These are phyloP conservation scores for Syncephalastrum contaminatum DNA, from an alignment of 371 early-diverging fungal genomes.

Conservation along the genomic window DNA sequence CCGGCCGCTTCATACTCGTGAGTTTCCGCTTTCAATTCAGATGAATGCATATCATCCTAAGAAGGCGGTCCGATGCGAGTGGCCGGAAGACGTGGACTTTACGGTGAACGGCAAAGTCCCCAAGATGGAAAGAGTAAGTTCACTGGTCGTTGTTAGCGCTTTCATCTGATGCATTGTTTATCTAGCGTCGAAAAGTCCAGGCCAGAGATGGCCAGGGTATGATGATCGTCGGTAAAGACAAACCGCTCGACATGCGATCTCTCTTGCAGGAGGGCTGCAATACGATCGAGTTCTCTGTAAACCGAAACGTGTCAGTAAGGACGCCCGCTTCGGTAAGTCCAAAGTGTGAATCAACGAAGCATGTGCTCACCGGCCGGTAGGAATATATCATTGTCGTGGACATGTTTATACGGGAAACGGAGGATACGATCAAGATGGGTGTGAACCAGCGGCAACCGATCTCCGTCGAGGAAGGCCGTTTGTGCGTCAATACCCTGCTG, in stretches of 20 bases:
- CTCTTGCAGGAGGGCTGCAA: no score
- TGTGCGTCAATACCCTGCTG: slow-evolving; percentile 20
- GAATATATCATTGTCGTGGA: slow-evolving; percentile 27
- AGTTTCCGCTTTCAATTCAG: no score
- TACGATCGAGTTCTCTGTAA: no score
- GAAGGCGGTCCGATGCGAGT: slow-evolving; percentile 25
- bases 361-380: slow-evolving; percentile 6
- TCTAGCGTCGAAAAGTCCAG: slow-evolving; percentile 7
- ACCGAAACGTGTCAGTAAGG: no score
- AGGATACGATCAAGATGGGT: slow-evolving; percentile 15
- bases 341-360: no score
- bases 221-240: slow-evolving; percentile 33
- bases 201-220: slow-evolving; percentile 10
- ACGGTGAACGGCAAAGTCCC: slow-evolving; percentile 18
- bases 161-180: no score
- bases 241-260: slow-evolving; percentile 21
- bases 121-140: slow-evolving; percentile 22
- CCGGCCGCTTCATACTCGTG: no score
- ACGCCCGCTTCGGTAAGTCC: no score
- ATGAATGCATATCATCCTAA: no score
- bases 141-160: neutral
- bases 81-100: slow-evolving; percentile 28
- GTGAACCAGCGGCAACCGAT: neutral
- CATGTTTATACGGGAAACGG: slow-evolving; percentile 18
- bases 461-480: slow-evolving; percentile 10